A percentile compares a stretch with the other conserved stretches of the same genome.
phyloP scores from a whole-genome alignment of 2,329 filamentous ascomycete genomes.

The Diaporthe humulicola region DNA sequence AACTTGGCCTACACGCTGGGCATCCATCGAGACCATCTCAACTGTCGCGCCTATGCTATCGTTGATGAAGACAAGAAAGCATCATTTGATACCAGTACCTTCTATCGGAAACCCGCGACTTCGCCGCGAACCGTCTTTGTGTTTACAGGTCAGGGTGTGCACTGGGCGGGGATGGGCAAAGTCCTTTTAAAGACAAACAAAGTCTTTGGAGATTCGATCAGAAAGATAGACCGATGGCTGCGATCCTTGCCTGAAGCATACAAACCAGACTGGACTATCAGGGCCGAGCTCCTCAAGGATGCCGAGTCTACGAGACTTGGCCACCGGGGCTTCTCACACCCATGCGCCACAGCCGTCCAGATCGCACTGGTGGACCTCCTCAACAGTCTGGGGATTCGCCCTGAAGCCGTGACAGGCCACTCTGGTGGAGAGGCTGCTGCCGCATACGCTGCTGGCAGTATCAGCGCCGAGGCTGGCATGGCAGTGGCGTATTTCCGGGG shows the following conservation, averaged over 20 bases:
- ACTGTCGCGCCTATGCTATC: slow-evolving; percentile 40
- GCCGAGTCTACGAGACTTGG: slow-evolving; percentile 43
- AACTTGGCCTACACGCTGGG: slow-evolving; percentile 44
- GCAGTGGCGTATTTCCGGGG: slow-evolving; percentile 43
- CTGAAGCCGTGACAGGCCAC: slow-evolving; percentile 48
- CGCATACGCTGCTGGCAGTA: slow-evolving; percentile 53
- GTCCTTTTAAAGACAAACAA: background rate
- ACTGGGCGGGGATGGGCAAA: slow-evolving; percentile 48
- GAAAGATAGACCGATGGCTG: background rate
- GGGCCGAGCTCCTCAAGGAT: slow-evolving; percentile 39
- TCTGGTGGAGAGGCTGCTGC: slow-evolving; percentile 56
- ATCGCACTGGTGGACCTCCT: slow-evolving; percentile 55
- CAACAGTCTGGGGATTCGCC: slow-evolving; percentile 45
- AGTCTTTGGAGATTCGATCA: background rate
- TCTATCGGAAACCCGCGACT: background rate
- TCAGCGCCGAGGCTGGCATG: slow-evolving; percentile 41
- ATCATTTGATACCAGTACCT: background rate
- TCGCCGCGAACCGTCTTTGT: slow-evolving; percentile 41
- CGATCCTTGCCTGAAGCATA: too few species aligned
- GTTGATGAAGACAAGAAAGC: background rate
- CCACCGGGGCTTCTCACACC: slow-evolving; percentile 48
- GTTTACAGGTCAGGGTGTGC: slow-evolving; percentile 53
- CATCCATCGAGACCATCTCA: slow-evolving; percentile 38
- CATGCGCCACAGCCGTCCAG: slow-evolving; percentile 56
- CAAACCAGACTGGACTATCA: too few species aligned